Evolutionary conservation across 164 flowering plant species (phyloP).

Genomic region (Macadamia integrifolia): DNA sequence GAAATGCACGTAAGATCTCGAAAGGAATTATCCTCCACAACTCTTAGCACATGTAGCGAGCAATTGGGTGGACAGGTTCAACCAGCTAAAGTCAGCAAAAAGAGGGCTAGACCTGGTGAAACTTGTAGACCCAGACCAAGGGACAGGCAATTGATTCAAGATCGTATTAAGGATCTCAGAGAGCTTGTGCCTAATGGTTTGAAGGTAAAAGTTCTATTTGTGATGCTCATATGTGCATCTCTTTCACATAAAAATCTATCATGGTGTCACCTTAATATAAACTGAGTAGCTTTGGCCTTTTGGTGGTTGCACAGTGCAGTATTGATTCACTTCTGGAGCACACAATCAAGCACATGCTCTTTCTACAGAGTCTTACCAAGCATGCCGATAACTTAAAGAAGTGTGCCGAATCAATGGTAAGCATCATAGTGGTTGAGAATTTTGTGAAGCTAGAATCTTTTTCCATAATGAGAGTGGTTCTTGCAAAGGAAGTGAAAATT

Average conservation of each 20-base stretch:
- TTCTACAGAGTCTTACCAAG: constrained; percentile 36
- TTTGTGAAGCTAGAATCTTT: neutral
- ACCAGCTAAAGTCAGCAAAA: constrained; percentile 40
- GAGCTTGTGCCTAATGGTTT: constrained; percentile 81
- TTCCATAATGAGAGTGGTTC: too few species aligned
- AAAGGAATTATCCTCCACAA: constrained; percentile 39
- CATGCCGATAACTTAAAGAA: neutral
- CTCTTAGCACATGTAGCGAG: constrained; percentile 48
- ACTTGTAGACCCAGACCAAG: constrained; percentile 72
- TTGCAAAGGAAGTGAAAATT: too few species aligned
- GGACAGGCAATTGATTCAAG: constrained; percentile 81
- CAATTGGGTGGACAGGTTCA: constrained; percentile 37
- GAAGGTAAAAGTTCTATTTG: constrained; percentile 38
- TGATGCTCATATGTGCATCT: too few species aligned
- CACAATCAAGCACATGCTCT: constrained; percentile 78
- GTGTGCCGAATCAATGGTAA: too few species aligned
- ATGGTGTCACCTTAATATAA: neutral
- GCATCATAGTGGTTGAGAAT: neutral
- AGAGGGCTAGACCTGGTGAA: constrained; percentile 77
- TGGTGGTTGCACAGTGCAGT: constrained; percentile 56
- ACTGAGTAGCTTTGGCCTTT: constrained; percentile 11
- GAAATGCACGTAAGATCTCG: constrained; percentile 29
- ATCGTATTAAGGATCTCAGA: constrained; percentile 78
- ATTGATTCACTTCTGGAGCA: constrained; percentile 80
- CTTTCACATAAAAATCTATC: neutral